Evolutionary conservation across 305 asterid genomes (phyloP).

Genomic region (Solanum chacoense): DNA sequence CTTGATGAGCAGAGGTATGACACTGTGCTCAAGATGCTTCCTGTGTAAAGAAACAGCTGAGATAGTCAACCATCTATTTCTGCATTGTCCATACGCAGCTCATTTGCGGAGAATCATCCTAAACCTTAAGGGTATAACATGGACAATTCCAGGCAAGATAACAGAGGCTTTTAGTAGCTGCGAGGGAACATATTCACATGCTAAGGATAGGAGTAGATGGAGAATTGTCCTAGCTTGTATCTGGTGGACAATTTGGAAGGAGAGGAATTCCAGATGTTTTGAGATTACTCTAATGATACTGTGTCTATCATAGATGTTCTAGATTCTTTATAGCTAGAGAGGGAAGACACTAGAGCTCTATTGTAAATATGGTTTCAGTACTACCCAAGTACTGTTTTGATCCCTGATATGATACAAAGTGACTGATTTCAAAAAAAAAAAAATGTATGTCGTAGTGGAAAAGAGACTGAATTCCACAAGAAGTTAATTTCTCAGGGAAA

Average conservation of each 20-base stretch:
- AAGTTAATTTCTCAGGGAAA: not conserved
- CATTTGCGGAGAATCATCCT: not conserved
- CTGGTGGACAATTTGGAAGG: not conserved
- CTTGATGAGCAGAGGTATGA: not conserved
- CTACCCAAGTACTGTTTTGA: not conserved
- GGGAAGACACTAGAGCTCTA: not conserved
- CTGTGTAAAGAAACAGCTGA: not conserved
- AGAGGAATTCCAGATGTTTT: not conserved
- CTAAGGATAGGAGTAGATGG: not conserved
- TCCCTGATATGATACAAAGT: not conserved
- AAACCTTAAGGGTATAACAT: not conserved
- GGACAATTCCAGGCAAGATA: not conserved
- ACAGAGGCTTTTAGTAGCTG: not conserved
- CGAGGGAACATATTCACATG: not conserved
- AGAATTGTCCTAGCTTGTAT: not conserved
- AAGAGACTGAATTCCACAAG: not conserved
- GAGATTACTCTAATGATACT: not conserved
- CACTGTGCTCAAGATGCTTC: not conserved
- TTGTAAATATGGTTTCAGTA: not conserved
- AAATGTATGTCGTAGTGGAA: not conserved
- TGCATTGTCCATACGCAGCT: not conserved
- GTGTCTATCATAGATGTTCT: not conserved
- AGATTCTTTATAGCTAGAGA: not conserved
- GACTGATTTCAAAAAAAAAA: not conserved
- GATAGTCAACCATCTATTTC: not conserved